Evolutionary conservation across 495 filamentous ascomycete genomes (phyloP), one percentile per base, ranked within the genome.

Genomic region (Penicillium diatomitis): DNA sequence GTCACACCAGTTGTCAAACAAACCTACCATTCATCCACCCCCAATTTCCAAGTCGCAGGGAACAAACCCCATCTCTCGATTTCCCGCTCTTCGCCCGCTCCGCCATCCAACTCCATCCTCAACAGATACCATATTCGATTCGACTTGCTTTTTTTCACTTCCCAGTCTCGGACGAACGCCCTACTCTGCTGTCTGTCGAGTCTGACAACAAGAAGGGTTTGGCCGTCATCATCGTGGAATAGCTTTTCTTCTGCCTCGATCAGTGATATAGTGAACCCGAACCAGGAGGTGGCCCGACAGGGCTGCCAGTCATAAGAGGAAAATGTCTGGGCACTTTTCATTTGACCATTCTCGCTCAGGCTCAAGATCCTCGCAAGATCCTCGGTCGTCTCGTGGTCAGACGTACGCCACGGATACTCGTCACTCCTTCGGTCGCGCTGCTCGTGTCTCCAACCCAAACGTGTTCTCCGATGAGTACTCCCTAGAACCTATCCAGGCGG

Each of bases 391-490:
- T 6, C 62, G 60, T 31, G 42, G 55, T 31, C 53, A 62, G 43
- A 51, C 61, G 39, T 44, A 50, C 41, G 69, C 70, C 31, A 56
- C 67, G 55, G 65, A 63, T 54, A 55, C 56, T 64, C 65, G 56
- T 34, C 58, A 58, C 20, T 63, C 68, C 41, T 68, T 66, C 41
- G 51, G 62, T 63, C 68, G 61, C 59, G 65, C 57, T 30, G 69
- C 65, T 28, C 66, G 57, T 47, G 62, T 59, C 44, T 68, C 66
- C 32, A 74, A 75, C 44, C 71, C 72, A 35, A 74, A 76, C 61
- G 69, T 76, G 36, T 79, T 79, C 57, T 71, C 74, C 39, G 75
- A 79, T 55, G 74, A 76, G 41, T 76, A 73, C 54, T 71, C 75
- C 3, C 53, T 77, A 56, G 69, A 77, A 51, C 57, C 68, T 12